Conservation (phyloP, 2,329 filamentous ascomycete species). For the Achaetomium macrosporum region DNA sequence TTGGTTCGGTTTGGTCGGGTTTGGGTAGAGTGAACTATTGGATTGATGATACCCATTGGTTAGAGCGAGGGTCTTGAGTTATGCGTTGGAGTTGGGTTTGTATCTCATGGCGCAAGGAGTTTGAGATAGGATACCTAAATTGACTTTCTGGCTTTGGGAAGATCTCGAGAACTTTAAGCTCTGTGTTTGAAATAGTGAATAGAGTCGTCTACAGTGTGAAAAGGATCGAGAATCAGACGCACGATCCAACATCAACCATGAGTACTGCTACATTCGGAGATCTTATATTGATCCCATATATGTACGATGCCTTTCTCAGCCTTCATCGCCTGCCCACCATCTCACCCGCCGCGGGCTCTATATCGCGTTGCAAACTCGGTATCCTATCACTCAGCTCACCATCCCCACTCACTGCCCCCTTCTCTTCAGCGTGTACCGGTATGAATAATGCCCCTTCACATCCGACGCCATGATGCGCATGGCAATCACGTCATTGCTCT, state of each 20-base stretch:
- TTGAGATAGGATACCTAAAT: neutral
- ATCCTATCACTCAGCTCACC: neutral
- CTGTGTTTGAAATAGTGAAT: too few relatives aligned
- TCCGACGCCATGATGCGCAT: constrained; percentile 32
- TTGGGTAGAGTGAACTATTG: neutral
- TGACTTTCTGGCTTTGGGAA: neutral
- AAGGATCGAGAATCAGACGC: too few relatives aligned
- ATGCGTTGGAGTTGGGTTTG: neutral
- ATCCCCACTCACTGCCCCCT: constrained; percentile 3
- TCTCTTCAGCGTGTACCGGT: constrained; percentile 21
- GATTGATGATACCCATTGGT: constrained; percentile 4
- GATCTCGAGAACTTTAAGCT: too few relatives aligned
- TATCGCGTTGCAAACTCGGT: neutral
- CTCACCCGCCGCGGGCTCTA: neutral
- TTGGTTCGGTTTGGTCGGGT: neutral
- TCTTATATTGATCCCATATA: too few relatives aligned
- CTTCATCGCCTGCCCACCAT: neutral
- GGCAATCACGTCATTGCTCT: constrained; percentile 30
- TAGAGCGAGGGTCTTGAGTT: neutral
- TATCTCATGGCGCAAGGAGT: neutral
- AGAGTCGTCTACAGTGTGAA: too few relatives aligned
- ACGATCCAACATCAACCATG: neutral
- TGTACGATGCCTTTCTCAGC: too few relatives aligned
- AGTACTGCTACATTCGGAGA: too few relatives aligned
- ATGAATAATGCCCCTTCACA: constrained; percentile 30